Evolutionary conservation across 2,329 filamentous ascomycete species (phyloP), one percentile per base, ranked within the genome.

Genomic region (Mollisia scopiformis): DNA sequence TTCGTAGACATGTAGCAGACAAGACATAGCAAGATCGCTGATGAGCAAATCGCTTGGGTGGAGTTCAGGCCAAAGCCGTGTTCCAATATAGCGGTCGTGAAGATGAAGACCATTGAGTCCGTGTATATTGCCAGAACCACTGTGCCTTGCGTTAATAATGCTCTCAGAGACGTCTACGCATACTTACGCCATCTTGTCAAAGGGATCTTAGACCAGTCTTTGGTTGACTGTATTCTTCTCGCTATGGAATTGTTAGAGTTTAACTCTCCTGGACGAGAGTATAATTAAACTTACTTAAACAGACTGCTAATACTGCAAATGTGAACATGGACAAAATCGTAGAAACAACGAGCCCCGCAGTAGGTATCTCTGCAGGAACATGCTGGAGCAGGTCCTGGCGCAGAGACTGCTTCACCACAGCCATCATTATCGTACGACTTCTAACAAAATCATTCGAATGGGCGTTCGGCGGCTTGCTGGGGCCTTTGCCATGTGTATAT

Each of bases 1-100:
- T 88, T 88, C 10, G 84, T 86, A 1, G 82, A 83, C 39, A 88
- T 77, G 68, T 88, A 88, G 65, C 81, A 87, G 2, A 80, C 73
- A 1, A 88, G 76, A 70, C 86, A 89, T 1, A 88, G 75, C 8
- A 88, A 66, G 57, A 88, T 87, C 3, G 84, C 83, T 2, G 81
- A 79, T 41, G 84, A 80, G 69, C 86, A 89, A 8, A 84, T 76
- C 2, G 70, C 68, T 4, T 75, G 65, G 35, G 77, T 82, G 16
- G 75, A 76, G 62, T 86, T 84, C 55, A 88, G 77, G 1, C 84
- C 84, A 56, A 86, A 77, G 0, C 84, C 81, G 64, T 84, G 80
- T 57, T 85, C 79, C 16, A 88, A 70, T 11, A 88, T 75, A 1
- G 80, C 79, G 2, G 84, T 84, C 5, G 79, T 78, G 66, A 87